Percentiles rank a stretch among this genome's conserved stretches.
phyloP scores from a whole-genome alignment of 768 basidiomycete genomes.

The Pisolithus orientalis region DNA sequence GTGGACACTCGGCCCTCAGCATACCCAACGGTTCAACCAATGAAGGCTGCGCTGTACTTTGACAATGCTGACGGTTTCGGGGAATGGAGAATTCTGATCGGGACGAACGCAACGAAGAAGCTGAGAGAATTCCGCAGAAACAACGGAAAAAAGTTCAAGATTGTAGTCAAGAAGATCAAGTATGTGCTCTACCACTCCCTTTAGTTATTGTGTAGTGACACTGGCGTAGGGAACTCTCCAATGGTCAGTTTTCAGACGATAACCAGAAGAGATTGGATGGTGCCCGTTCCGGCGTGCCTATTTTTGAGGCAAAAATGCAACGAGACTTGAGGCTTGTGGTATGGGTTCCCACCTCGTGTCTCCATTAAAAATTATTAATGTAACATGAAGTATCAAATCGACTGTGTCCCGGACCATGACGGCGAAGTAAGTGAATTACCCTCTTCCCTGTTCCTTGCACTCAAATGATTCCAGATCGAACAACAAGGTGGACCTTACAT shows the following conservation, averaged over 20 bases:
- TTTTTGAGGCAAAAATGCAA: slow-evolving; percentile 67
- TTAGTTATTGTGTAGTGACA: neutral
- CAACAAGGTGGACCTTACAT: slow-evolving; percentile 28
- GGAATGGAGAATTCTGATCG: slow-evolving; percentile 55
- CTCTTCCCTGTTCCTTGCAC: neutral
- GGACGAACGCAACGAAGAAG: slow-evolving; percentile 42
- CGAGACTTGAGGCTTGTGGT: slow-evolving; percentile 46
- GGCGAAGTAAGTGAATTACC: slow-evolving; percentile 16
- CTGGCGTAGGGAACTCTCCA: slow-evolving; percentile 52
- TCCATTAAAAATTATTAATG: neutral
- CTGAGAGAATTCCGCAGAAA: slow-evolving; percentile 42
- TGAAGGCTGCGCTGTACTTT: slow-evolving; percentile 57
- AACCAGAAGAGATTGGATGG: slow-evolving; percentile 59
- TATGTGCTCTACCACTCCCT: slow-evolving; percentile 18
- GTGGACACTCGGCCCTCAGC: slow-evolving; percentile 21
- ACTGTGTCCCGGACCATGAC: slow-evolving; percentile 37
- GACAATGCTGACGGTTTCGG: slow-evolving; percentile 57
- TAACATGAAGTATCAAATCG: slow-evolving; percentile 39
- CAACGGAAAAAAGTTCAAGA: slow-evolving; percentile 41
- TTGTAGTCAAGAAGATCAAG: slow-evolving; percentile 67
- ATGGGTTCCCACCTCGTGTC: slow-evolving; percentile 9
- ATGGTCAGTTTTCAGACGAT: slow-evolving; percentile 61
- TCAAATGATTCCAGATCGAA: slow-evolving; percentile 27
- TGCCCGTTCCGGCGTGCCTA: slow-evolving; percentile 39
- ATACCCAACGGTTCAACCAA: slow-evolving; percentile 46